Percentiles rank a stretch among this genome's conserved stretches.
Evolutionary conservation across 768 basidiomycete genomes (phyloP).

Genomic region (Boletus sp.): DNA sequence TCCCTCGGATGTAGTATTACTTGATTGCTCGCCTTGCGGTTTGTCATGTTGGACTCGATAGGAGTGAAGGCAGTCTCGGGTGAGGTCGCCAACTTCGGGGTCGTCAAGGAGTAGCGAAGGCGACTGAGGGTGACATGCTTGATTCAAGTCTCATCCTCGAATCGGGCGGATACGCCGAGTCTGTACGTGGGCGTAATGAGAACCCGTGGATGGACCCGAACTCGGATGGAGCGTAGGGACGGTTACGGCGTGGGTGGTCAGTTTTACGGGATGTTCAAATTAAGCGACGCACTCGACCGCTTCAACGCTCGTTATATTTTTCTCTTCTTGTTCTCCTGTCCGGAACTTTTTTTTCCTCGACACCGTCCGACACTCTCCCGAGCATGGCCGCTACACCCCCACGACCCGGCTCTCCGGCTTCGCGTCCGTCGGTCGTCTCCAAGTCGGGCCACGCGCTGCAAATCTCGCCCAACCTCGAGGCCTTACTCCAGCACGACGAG

Average conservation of each 20-base stretch:
- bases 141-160: neutral
- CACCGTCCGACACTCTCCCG: neutral
- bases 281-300: conserved; percentile 9
- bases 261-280: conserved; percentile 14
- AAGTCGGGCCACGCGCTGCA: conserved; percentile 31
- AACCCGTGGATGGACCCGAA: neutral
- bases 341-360: neutral
- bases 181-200: neutral
- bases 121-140: neutral
- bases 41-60: neutral
- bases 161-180: neutral
- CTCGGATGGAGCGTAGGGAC: neutral
- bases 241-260: neutral
- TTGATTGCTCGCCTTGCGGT: neutral
- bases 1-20: conserved; percentile 3
- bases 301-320: neutral
- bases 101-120: neutral
- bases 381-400: conserved; percentile 24
- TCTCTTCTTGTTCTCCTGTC: neutral
- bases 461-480: conserved; percentile 60
- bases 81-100: neutral
- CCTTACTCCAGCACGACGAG: conserved; percentile 56
- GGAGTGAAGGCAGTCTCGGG: neutral
- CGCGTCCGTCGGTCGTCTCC: neutral
- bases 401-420: conserved; percentile 18